These are phyloP conservation scores for Fusarium sp. DNA, from an alignment of 2,329 filamentous ascomycete species.

Conservation along the genomic window DNA sequence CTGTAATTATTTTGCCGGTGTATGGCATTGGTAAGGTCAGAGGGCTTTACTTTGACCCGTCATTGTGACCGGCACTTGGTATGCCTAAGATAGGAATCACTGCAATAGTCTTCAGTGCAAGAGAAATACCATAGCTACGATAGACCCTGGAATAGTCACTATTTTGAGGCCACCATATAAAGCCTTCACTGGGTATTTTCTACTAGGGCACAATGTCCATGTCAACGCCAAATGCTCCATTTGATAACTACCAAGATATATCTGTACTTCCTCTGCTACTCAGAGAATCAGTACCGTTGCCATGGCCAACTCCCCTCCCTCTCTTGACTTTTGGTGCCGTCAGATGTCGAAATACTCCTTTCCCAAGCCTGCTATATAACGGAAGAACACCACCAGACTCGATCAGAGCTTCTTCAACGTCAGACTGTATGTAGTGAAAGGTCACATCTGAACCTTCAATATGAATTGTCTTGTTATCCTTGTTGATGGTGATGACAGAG, in stretches of 20 bases:
- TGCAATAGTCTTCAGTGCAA: too few relatives aligned
- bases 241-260: neutral
- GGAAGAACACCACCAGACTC: neutral
- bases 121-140: too few relatives aligned
- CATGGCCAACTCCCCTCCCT: rapidly evolving
- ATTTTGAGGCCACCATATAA: too few relatives aligned
- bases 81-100: too few relatives aligned
- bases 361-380: neutral
- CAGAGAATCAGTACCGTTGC: rapidly evolving
- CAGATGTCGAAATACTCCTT: neutral
- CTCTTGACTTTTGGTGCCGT: conserved; percentile 7
- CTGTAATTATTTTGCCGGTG: neutral
- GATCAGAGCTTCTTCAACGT: neutral
- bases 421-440: neutral
- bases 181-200: too few relatives aligned
- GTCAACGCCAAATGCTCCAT: neutral
- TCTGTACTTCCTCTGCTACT: rapidly evolving
- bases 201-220: too few relatives aligned
- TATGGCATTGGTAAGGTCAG: too few relatives aligned
- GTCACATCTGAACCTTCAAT: neutral
- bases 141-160: too few relatives aligned
- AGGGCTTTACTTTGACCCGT: too few relatives aligned
- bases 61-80: too few relatives aligned
- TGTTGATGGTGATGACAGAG: neutral
- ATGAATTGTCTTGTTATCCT: neutral